These are phyloP conservation scores for Isochrysis galbana DNA, from an alignment of 78 protist genomes.

Conservation along the genomic window DNA sequence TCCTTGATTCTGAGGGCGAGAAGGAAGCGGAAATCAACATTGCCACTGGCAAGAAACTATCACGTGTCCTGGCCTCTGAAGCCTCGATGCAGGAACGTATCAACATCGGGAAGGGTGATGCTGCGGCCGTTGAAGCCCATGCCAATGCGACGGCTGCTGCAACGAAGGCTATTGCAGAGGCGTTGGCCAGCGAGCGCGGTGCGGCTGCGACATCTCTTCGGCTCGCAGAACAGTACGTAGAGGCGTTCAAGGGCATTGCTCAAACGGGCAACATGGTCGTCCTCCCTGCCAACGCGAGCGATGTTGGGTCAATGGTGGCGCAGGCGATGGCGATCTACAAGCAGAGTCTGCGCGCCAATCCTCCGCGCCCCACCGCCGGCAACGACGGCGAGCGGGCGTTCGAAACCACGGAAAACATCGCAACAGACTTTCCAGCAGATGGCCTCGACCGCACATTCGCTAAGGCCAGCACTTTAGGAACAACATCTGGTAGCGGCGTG, in stretches of 20 bases:
- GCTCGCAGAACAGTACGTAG: conserved; percentile 39
- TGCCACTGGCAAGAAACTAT: conserved; percentile 56
- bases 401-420: no score
- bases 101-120: conserved; percentile 59
- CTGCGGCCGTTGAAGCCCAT: conserved; percentile 23
- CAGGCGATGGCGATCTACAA: conserved; percentile 47
- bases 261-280: conserved; percentile 64
- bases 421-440: no score
- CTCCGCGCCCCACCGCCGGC: no score
- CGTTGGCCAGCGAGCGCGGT: conserved; percentile 1
- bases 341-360: background rate
- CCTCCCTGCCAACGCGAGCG: conserved; percentile 54
- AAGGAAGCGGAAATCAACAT: conserved; percentile 28
- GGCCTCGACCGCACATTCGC: no score
- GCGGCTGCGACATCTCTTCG: conserved; percentile 10
- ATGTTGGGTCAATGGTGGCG: conserved; percentile 49
- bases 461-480: no score
- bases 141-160: conserved; percentile 68
- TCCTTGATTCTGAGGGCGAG: conserved; percentile 78
- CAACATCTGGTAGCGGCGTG: no score
- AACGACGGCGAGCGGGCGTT: no score
- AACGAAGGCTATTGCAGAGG: conserved; percentile 24
- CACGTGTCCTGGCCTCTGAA: conserved; percentile 59
- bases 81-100: conserved; percentile 33
- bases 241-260: conserved; percentile 40